Evolutionary conservation across 2,329 filamentous ascomycete genomes (phyloP), one percentile per base, ranked within the genome.

Genomic region (Fonsecaea nubica): DNA sequence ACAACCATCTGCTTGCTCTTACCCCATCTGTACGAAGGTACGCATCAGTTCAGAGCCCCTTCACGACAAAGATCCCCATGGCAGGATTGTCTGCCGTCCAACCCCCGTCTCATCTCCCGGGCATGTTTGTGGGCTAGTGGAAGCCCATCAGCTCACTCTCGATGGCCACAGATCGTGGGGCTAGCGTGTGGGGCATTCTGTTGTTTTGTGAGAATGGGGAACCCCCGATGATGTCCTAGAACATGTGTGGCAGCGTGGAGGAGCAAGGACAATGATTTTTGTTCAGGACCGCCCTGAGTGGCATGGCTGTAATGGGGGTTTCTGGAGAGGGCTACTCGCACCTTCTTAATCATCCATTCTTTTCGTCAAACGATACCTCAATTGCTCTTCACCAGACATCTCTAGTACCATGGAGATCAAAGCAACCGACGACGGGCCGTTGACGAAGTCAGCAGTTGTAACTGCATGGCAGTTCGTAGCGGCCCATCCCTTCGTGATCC

Each of bases 401-500:
- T 25, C 58, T 13, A 54, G 33, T 62, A 67, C 42, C 30, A 67
- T 67, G 65, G 36, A 63, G 18, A 55, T 35, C 40, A 63, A 57
- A 58, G 40, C 58, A 15, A 64, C 40, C 30, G 63, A 64, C 13
- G 66, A 70, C 5, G 63, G 48, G 3, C 68, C 68, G 35, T 53
- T 68, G 53, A 66, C 60, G 40, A 62, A 69, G 40, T 64, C 69
- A 13, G 68, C 68, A 33, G 62, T 69, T 21, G 35, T 69, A n/a
- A 61, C 42, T 15, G 58, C 42, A 33, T 67, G 63, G 66, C 25
- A 58, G 13, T 59, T 71, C 18, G 25, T 71, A 18, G 55, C 36
- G 2, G 62, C 64, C 8, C 66, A 71, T 56, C 69, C 69, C 6
- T 64, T 65, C 40, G 30, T 71, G 33, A 62, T 71, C 32, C 61